phyloP scores from a whole-genome alignment of 2,329 filamentous ascomycete genomes.

The Pseudogymnoascus sp. region DNA sequence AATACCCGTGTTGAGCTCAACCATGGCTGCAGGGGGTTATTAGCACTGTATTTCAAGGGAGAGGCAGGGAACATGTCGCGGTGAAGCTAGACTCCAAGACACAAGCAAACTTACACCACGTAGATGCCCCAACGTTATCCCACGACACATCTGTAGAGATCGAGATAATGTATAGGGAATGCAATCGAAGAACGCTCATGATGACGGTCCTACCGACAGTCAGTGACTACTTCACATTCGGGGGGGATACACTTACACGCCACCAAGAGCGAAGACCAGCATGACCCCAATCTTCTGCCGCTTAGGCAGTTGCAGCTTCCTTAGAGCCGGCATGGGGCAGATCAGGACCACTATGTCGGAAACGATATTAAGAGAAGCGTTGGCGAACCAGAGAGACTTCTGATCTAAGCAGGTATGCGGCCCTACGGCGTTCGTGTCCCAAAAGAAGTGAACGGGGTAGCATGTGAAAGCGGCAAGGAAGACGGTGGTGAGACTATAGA shows the following conservation, averaged over 20 bases:
- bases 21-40: slow-evolving; percentile 21
- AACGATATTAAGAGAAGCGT: slow-evolving; percentile 16
- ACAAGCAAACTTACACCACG: background rate
- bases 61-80: background rate
- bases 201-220: slow-evolving; percentile 14
- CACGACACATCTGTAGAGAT: slow-evolving; percentile 11
- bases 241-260: slow-evolving; percentile 16
- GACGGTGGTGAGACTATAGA: slow-evolving; percentile 13
- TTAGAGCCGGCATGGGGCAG: slow-evolving; percentile 16
- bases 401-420: slow-evolving; percentile 13
- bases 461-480: slow-evolving; percentile 15
- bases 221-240: background rate
- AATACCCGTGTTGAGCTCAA: slow-evolving; percentile 83
- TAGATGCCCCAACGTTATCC: background rate
- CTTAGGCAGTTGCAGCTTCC: slow-evolving; percentile 13
- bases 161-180: slow-evolving; percentile 10
- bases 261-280: slow-evolving; percentile 19
- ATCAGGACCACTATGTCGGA: slow-evolving; percentile 16
- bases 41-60: background rate
- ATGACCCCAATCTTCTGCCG: slow-evolving; percentile 19
- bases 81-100: background rate
- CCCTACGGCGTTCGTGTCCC: slow-evolving; percentile 3
- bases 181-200: slow-evolving; percentile 15
- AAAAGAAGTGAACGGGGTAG: slow-evolving; percentile 16
- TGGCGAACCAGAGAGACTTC: slow-evolving; percentile 17